Base-by-base conservation (phyloP, 2,329 filamentous ascomycete genomes). In the Pestalotiopsis fici region DNA sequence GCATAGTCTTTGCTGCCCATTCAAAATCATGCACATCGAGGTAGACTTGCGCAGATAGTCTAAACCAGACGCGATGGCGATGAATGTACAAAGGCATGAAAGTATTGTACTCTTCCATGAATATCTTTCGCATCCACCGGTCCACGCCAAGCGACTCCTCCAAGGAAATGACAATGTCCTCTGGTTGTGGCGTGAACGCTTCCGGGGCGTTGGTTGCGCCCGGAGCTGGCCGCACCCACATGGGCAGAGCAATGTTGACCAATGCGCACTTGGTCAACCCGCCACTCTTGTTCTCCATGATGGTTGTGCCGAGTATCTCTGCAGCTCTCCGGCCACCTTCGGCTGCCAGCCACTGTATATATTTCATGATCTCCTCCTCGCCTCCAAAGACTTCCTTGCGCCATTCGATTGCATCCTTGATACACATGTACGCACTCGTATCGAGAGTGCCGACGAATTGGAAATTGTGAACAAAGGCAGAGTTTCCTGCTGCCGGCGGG, bases 21-120 rank as follows among this genome's bases (percentile, higher is more conserved):
- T 91, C 87, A 75, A 96, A 97, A 78, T 98, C 94, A 13, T 84
- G 84, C 70, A 91, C 77, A 28, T 93, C 93, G n/a, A 98, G 80
- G 76, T 96, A 98, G 0, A 96, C 86, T 83, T 97, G 94, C 15
- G 88, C 93, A 75, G 92, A 94, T 60, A 97, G 74, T 61, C 95
- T 83, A 0, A 86, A 83, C 92, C 92, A 97, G 76, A 90, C 87
- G 65, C 84, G 83, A 0, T 85, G 86, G 0, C 80, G 84, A 71
- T 94, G 89, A 9, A 85, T 78, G 67, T 89, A 88, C 2, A 92
- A 75, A 1, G 90, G 84, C 64, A 96, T 79, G 74, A 93, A 95
- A 0, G 94, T 96, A 65, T 90, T 85, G 77, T 89, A 87, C n/a
- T 91, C 86, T 0, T 80, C 73, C 15, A 88, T 78, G 69, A 93